Base-by-base conservation (phyloP, 2,329 filamentous ascomycete genomes). In the Thielaviopsis cerberus region DNA sequence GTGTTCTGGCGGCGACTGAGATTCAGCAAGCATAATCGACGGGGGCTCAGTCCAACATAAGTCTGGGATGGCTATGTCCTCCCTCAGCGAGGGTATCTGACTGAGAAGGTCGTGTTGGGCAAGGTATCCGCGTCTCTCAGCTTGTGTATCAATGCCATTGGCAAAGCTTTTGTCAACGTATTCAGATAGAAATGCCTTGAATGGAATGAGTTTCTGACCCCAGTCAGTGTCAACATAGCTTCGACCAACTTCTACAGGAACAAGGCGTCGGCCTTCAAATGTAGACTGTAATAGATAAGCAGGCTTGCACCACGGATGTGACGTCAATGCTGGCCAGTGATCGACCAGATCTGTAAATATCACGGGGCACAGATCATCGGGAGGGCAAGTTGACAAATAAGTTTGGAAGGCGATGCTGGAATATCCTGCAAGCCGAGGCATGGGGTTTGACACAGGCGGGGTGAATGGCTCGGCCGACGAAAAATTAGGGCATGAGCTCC, bases 71-170 rank as follows among this genome's bases (percentile, higher is more conserved):
- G 71, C 71, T 58, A 97, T 86, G 68, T 97, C 91, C 61, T 78
- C 74, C 15, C 83, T 77, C 3, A 98, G 73, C 1, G 74, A 69
- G 0, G 90, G 89, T 13, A 98, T 83, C 67, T 97, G 92, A 0
- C 76, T 70, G 64, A 97, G 83, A 37, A 98, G 78, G 63, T 91
- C 82, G 70, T 97, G 88, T 67, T 98, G 92, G 8, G 92, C 92
- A 51, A 98, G 80, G 68, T 98, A 98, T 13, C 83, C 88, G 11
- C 76, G 81, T 51, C 37, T 52, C n/a, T 27, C 8, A 17, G 8
- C 48, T 1, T 58, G 6, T n/a, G 53, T 25, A 20, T 41, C 22
- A n/a, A 27, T 23, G 10, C 17, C 22, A 7, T 11, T 24, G 17
- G 27, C 6, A 10, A 54, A 15, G 25, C 50, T 55, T 48, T 25